These are phyloP conservation scores for Daldinia concentrica DNA, from an alignment of 495 filamentous ascomycete species.

Conservation along the genomic window DNA sequence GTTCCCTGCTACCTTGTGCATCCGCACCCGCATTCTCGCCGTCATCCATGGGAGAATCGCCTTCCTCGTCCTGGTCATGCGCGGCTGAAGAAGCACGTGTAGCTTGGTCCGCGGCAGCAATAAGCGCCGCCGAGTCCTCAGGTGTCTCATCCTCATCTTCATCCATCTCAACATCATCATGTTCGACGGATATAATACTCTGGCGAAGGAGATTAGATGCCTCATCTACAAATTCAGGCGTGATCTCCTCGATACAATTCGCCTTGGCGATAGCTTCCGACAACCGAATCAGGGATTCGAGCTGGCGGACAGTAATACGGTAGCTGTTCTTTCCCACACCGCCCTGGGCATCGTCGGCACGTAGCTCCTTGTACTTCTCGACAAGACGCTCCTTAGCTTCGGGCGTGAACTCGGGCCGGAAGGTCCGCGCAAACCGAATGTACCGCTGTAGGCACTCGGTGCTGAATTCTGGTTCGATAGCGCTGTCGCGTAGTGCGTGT, in stretches of 20 bases:
- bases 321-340: slow-evolving; percentile 93
- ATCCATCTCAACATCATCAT: slow-evolving; percentile 96
- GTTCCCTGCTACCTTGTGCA: slow-evolving; percentile 45
- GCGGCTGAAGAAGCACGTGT: slow-evolving; percentile 27
- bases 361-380: slow-evolving; percentile 93
- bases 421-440: slow-evolving; percentile 94
- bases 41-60: slow-evolving; percentile 76
- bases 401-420: slow-evolving; percentile 89
- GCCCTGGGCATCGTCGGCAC: slow-evolving; percentile 92
- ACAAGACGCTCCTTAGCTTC: slow-evolving; percentile 88
- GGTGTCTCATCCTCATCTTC: slow-evolving; percentile 69
- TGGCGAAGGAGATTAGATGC: slow-evolving; percentile 88
- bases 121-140: slow-evolving; percentile 49
- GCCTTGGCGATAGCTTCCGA: slow-evolving; percentile 96
- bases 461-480: slow-evolving; percentile 89
- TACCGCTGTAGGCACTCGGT: slow-evolving; percentile 98
- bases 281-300: slow-evolving; percentile 93
- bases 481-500: slow-evolving; percentile 89
- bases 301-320: slow-evolving; percentile 94
- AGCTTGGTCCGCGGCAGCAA: slow-evolving; percentile 57
- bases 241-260: slow-evolving; percentile 94
- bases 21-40: slow-evolving; percentile 57
- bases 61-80: slow-evolving; percentile 63
- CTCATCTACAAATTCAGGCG: slow-evolving; percentile 84
- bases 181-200: slow-evolving; percentile 97